Conservation (phyloP, 805 yeast genomes). For the Dipodascopsis uninucleata region DNA sequence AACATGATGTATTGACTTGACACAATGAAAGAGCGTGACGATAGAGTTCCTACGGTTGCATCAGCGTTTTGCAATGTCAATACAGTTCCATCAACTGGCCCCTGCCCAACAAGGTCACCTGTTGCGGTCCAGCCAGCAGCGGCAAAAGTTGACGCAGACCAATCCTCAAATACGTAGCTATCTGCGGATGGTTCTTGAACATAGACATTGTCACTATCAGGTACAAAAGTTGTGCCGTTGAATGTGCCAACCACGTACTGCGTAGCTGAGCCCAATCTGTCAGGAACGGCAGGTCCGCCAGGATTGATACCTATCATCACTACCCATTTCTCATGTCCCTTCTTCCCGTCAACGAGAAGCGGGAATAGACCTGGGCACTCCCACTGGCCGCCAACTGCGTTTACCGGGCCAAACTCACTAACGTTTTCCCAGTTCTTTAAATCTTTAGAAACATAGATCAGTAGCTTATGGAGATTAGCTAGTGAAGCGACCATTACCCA, state of each 20-base stretch:
- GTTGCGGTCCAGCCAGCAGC: conserved; percentile 21
- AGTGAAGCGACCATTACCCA: conserved; percentile 16
- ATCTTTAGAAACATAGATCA: conserved; percentile 5
- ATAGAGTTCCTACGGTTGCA: conserved; percentile 2
- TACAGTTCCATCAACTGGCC: conserved; percentile 4
- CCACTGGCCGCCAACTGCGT: conserved; percentile 38
- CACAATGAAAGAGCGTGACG: conserved; percentile 4
- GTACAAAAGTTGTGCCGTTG: conserved; percentile 39
- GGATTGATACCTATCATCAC: conserved; percentile 43
- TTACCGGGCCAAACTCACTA: conserved; percentile 4
- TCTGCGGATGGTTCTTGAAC: conserved; percentile 1
- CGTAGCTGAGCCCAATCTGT: conserved; percentile 37
- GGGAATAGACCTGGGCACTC: conserved; percentile 43
- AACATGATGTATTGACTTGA: conserved; percentile 2
- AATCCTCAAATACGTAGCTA: conserved; percentile 3
- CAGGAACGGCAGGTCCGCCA: conserved; percentile 40
- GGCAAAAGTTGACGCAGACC: conserved; percentile 29
- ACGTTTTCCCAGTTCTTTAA: conserved; percentile 6
- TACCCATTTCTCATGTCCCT: conserved; percentile 37
- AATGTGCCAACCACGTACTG: conserved; percentile 45
- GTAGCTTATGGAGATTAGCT: conserved; percentile 5
- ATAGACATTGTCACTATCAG: conserved; percentile 30
- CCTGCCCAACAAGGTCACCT: conserved; percentile 5
- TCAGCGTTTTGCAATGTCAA: conserved; percentile 3
- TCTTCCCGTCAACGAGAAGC: conserved; percentile 32